A percentile compares a stretch with the other conserved stretches of the same genome.
These are phyloP conservation scores for Cyberlindnera suaveolens DNA, from an alignment of 805 yeast species.

Conservation along the genomic window DNA sequence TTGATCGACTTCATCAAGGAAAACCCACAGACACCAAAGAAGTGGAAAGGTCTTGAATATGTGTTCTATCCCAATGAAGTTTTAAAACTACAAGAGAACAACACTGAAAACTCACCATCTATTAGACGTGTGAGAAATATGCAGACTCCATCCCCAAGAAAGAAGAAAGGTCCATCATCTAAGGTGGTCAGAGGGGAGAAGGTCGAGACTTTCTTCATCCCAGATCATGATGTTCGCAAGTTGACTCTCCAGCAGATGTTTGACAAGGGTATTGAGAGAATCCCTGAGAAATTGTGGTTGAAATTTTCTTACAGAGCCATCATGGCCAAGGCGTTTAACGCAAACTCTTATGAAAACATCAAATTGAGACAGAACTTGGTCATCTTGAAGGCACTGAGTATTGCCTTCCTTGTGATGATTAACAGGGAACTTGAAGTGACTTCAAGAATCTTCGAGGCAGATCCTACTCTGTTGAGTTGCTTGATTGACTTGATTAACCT, in stretches of 20 bases:
- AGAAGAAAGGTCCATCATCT: conserved; percentile 12
- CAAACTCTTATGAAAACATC: conserved; percentile 45
- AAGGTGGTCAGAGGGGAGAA: conserved; percentile 29
- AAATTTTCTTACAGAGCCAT: conserved; percentile 57
- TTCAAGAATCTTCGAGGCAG: conserved; percentile 62
- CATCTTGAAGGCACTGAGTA: conserved; percentile 57
- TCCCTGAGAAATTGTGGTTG: conserved; percentile 61
- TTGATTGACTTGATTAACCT: conserved; percentile 70
- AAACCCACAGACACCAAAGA: conserved; percentile 41
- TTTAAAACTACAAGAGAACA: neutral
- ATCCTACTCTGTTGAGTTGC: conserved; percentile 62
- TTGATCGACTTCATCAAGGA: conserved; percentile 41
- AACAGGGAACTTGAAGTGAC: conserved; percentile 53
- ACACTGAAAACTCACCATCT: conserved; percentile 12
- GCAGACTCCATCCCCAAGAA: conserved; percentile 15
- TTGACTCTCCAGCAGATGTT: conserved; percentile 54
- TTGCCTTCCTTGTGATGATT: conserved; percentile 56
- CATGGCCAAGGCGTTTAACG: conserved; percentile 67
- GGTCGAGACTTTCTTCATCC: conserved; percentile 42
- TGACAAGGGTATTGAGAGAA: conserved; percentile 47
- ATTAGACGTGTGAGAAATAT: conserved; percentile 10
- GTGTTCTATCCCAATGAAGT: conserved; percentile 35
- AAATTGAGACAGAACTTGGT: conserved; percentile 53
- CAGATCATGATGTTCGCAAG: conserved; percentile 52
- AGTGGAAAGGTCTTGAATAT: conserved; percentile 51